Evolutionary conservation across 1,139 yeast species (phyloP), one percentile per base, ranked within the genome.

Genomic region (Suhomyces guaymorum): DNA sequence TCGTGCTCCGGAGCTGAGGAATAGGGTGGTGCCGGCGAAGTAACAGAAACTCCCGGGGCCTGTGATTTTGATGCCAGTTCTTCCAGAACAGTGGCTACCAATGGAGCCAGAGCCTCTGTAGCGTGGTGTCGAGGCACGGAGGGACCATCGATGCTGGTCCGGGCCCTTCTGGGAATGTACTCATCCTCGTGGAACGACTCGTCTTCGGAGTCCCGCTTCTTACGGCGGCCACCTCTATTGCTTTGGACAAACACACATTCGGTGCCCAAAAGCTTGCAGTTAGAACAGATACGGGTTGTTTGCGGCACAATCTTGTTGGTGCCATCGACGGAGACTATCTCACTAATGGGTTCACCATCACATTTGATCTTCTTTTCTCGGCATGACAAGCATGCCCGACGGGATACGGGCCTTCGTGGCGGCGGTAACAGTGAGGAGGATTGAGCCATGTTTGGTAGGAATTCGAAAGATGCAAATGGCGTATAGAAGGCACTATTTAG

Each of bases 311-410:
- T 40, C 47, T 38, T 44, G 28, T 44, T 43, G 33, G 38, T 31
- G 25, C 49, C 51, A 26, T 49, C 49, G 28, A 48, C 35, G 17
- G 45, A 33, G 2, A 43, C 37, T 37, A 54, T 33, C 38, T 59
- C 28, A 49, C 51, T 34, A 30, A 57, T 54, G n/a, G 63, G 51
- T 43, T 75, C 81, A 6, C 84, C 84, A 44, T 79, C 82, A 52
- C 85, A 79, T 44, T 77, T 78, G 44, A 78, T 69, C 48, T 79
- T 79, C 59, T 77, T 77, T 43, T 77, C 82, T 18, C 85, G 72
- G 44, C 85, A 79, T 11, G 77, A 66, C 12, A 79, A 59, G 50
- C 85, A 79, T 0, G 85, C 84, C 28, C 80, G 59, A 32, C 78
- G 64, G 2, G 84, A 81, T 5, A 78, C 84, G 16, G 55, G 55